Base-by-base conservation (phyloP, 2,329 filamentous ascomycete genomes). In the Nigrospora osmanthi region DNA sequence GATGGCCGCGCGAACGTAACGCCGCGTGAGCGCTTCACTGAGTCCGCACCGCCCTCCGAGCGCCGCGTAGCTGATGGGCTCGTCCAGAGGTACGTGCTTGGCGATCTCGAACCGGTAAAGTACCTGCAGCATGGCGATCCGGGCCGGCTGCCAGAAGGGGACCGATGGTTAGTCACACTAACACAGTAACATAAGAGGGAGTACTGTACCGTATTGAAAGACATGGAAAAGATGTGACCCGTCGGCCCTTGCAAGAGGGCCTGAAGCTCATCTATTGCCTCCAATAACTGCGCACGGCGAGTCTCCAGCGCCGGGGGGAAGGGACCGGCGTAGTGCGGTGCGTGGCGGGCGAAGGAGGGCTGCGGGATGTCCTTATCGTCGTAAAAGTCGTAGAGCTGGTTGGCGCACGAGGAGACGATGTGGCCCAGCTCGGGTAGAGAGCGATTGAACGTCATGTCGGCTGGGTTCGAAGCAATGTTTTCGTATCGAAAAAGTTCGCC, bases 1-100 rank as follows among this genome's bases (percentile, higher is more conserved):
- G 47, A 68, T 65, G 30, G 65, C 64, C 32, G 65, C 58, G 12
- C 68, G 66, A 19, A 70, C 38, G 1, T 71, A 48, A 17, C 68
- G 66, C 11, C 37, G 46, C 1, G 42, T 42, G 7, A 42, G 35
- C 12, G 40, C 11, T 34, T 50, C 49, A 2, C 34, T 36, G 4
- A 52, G 38, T 3, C 46, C 45, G 31, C 49, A 52, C 6, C 43
- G 40, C 3, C 23, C 23, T 4, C 40, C 36, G 11, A 52, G 46
- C 10, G 44, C 45, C 17, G 31, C 17, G 31, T 47, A 52, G 3
- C 47, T 50, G 17, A 52, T 46, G 12, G 48, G 33, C 3, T 34
- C 44, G 19, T 43, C 38, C 0, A 46, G 17, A 3, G 47, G 47
- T 14, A 52, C 39, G 36, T 52, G 42, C 16, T 47, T 48, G 11